A percentile compares a stretch with the other conserved stretches of the same genome.
phyloP scores from a whole-genome alignment of 1,284 basidiomycete species.

The Boletus mariae region DNA sequence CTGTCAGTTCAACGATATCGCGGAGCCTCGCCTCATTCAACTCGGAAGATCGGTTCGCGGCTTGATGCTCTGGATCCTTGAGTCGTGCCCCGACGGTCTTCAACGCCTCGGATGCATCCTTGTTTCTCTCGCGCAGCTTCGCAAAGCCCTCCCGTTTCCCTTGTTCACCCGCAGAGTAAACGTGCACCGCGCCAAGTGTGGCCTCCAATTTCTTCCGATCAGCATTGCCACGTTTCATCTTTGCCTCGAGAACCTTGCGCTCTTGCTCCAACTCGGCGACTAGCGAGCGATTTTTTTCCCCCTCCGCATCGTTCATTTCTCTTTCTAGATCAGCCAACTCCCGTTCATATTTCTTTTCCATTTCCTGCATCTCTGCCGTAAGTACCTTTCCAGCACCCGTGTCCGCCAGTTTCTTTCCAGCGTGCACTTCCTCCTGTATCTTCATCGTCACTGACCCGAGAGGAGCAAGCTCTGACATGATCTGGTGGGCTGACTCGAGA shows the following conservation, averaged over 20 bases:
- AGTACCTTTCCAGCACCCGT: not conserved
- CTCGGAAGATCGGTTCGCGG: not conserved
- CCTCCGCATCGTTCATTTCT: slow-evolving; percentile 1
- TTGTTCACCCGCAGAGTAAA: not conserved
- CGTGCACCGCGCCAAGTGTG: not conserved
- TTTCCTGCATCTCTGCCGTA: not conserved
- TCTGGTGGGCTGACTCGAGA: not conserved
- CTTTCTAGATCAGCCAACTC: slow-evolving; percentile 1
- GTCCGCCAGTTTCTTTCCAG: slow-evolving; percentile 2
- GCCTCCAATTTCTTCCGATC: slow-evolving; percentile 3
- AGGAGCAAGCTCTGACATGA: not conserved
- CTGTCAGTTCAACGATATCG: too few species aligned
- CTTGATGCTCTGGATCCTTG: not conserved
- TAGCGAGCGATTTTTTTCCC: not conserved
- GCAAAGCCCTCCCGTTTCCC: not conserved
- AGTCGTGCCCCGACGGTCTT: not conserved
- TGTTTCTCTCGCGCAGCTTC: not conserved
- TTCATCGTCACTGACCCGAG: not conserved
- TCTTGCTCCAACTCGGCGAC: slow-evolving; percentile 2
- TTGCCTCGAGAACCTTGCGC: not conserved
- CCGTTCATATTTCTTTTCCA: slow-evolving; percentile 1
- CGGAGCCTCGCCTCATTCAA: not conserved
- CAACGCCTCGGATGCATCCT: not conserved
- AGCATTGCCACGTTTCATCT: not conserved
- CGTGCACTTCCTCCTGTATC: slow-evolving; percentile 1